A percentile compares a stretch with the other conserved stretches of the same genome.
Evolutionary conservation across 495 filamentous ascomycete genomes (phyloP).

Genomic region (Thermochaetoides thermophila): DNA sequence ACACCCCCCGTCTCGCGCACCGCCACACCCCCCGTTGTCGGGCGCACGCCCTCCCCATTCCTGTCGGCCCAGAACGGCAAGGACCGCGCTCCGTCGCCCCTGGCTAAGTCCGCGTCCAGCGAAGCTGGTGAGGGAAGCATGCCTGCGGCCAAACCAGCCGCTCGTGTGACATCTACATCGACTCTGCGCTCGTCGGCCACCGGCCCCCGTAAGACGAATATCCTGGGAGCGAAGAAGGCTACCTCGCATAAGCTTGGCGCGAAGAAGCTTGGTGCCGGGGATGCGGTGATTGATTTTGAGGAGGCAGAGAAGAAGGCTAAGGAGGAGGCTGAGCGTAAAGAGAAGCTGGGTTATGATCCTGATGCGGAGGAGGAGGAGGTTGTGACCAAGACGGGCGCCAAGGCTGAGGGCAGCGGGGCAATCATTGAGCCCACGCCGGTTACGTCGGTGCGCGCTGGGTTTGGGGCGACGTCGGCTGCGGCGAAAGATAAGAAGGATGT

Average conservation of each 20-base stretch:
- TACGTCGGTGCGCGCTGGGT: constrained; percentile 44
- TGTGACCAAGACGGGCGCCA: constrained; percentile 12
- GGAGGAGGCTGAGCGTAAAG: constrained; percentile 92
- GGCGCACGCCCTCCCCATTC: constrained; percentile 78
- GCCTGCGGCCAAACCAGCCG: constrained; percentile 36
- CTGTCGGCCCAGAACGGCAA: constrained; percentile 56
- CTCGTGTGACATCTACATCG: constrained; percentile 57
- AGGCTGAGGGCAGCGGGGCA: constrained; percentile 26
- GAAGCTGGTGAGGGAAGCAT: constrained; percentile 20
- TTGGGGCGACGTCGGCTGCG: constrained; percentile 45
- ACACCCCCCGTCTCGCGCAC: constrained; percentile 88
- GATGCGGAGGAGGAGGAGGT: constrained; percentile 62
- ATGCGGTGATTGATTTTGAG: constrained; percentile 74
- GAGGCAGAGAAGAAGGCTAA: constrained; percentile 93
- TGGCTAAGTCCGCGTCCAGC: constrained; percentile 41
- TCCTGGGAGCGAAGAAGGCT: constrained; percentile 85
- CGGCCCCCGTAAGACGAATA: constrained; percentile 60
- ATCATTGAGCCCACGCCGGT: constrained; percentile 63
- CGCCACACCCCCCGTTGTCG: constrained; percentile 70
- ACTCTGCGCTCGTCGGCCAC: constrained; percentile 52
- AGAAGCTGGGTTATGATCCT: constrained; percentile 94
- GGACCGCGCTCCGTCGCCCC: constrained; percentile 65
- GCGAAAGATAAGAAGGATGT: constrained; percentile 53
- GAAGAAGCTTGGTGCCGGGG: constrained; percentile 66
- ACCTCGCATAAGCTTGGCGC: constrained; percentile 23